phyloP scores from a whole-genome alignment of 2,329 filamentous ascomycete species.

The Aspergillus hortae region DNA sequence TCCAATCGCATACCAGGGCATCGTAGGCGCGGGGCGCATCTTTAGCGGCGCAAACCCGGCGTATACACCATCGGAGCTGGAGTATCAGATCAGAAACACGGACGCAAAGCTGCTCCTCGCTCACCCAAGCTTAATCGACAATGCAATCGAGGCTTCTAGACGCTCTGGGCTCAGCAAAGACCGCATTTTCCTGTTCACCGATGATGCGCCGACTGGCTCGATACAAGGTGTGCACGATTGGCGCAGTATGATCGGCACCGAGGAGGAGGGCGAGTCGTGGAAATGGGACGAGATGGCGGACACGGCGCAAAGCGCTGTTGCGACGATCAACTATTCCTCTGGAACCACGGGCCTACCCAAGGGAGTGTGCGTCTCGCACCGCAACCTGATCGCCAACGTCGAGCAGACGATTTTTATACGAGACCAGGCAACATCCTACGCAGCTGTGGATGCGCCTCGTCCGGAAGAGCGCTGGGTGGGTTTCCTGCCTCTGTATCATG shows the following conservation, averaged over 20 bases:
- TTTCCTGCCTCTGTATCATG: constrained; percentile 10
- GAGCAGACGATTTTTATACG: constrained; percentile 12
- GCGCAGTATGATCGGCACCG: constrained; percentile 5
- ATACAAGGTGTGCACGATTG: constrained; percentile 2
- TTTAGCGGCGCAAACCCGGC: constrained; percentile 10
- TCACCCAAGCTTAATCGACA: constrained; percentile 4
- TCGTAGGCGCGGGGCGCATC: constrained; percentile 8
- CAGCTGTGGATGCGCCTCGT: constrained; percentile 1
- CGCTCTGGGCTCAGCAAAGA: constrained; percentile 2
- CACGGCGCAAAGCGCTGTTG: neutral
- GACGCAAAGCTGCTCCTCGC: constrained; percentile 3
- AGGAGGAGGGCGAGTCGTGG: constrained; percentile 3
- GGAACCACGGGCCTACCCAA: constrained; percentile 11
- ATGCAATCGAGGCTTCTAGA: neutral
- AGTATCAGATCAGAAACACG: constrained; percentile 7
- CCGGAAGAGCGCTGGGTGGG: constrained; percentile 10
- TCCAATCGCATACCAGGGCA: constrained; percentile 9
- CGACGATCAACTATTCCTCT: constrained; percentile 10
- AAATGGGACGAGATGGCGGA: constrained; percentile 6
- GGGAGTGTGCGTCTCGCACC: constrained; percentile 10
- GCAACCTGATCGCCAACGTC: constrained; percentile 10
- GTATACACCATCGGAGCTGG: constrained; percentile 7
- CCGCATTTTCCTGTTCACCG: constrained; percentile 7
- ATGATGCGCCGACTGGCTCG: neutral
- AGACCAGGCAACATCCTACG: neutral